Evolutionary conservation across 2,329 filamentous ascomycete species (phyloP), one percentile per base, ranked within the genome.

Genomic region (Paramyrothecium sp.): DNA sequence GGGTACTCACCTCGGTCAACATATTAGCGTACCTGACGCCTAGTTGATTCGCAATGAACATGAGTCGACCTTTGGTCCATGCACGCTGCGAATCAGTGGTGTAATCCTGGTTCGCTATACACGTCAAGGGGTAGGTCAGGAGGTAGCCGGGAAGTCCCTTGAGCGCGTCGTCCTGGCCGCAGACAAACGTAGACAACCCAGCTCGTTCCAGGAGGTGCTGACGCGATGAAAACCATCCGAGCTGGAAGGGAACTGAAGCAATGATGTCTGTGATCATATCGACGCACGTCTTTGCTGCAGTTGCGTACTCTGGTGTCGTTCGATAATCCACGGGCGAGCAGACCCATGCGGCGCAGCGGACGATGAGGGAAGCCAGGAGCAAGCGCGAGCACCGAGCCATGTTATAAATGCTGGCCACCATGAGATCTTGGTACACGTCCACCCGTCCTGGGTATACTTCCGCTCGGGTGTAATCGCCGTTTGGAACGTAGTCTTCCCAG

Each of bases 361-460:
- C 80, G 41, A 82, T 78, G 17, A 84, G 70, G 17, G 82, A 80
- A 3, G 80, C 78, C 22, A 87, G 73, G 54, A 84, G 78, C 26
- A 88, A 74, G 3, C 85, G 76, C 7, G 79, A 77, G 17, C 81
- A 77, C 17, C 84, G 75, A 58, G 78, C 73, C 70, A 83, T 73
- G 66, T 87, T 87, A 79, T 81, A 84, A 10, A 84, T 73, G 58
- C 76, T 81, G n/a, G 80, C 80, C 47, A 84, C 79, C 77, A 80
- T 86, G 49, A 86, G 73, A 67, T 88, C 84, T 21, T 73, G 71
- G 65, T 86, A 88, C 5, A 82, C 74, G 64, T 88, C 85, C 21
- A 88, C 79, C 17, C 81, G 77, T 2, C 85, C 85, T 0, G 85
- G 85, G 62, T 80, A 88, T 0, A 85, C 81, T 60, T 85, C 83